phyloP scores from a whole-genome alignment of 192 early-diverging fungal genomes.

The Podila epigama region DNA sequence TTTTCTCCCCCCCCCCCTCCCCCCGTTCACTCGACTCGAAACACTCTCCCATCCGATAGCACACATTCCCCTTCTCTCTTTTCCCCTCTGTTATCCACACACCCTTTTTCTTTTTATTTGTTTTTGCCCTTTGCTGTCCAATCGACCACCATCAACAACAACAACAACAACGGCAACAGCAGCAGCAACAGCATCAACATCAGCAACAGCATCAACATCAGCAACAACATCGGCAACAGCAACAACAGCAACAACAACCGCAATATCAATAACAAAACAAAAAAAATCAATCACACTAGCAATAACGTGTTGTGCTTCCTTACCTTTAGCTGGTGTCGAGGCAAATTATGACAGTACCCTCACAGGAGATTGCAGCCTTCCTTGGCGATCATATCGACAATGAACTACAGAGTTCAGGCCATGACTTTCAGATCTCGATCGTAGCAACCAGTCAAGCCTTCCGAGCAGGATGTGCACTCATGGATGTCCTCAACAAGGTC shows the following conservation, averaged over 20 bases:
- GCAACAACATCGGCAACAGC: no score
- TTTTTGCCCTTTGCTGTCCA: background rate
- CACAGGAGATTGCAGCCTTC: conserved; percentile 40
- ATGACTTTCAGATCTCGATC: conserved; percentile 21
- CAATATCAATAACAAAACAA: no score
- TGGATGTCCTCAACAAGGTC: conserved; percentile 41
- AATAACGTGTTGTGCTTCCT: background rate
- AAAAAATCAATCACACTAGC: background rate
- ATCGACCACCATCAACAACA: no score
- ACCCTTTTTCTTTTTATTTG: background rate
- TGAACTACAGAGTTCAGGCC: conserved; percentile 26
- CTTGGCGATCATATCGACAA: conserved; percentile 49
- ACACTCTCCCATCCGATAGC: no score
- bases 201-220: no score
- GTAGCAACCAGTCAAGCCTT: conserved; percentile 26
- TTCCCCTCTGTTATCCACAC: background rate
- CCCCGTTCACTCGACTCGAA: no score
- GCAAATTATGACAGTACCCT: conserved; percentile 38
- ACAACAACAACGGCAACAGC: no score
- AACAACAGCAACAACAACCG: no score
- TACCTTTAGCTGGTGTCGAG: no score
- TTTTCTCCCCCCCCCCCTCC: background rate
- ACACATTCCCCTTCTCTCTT: background rate
- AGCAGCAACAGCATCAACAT: no score
- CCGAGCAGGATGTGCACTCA: conserved; percentile 33